Percentiles rank a stretch among this genome's conserved stretches.
Conservation (phyloP, 371 early-diverging fungal species). For the Homolaphlyctis polyrhiza region DNA sequence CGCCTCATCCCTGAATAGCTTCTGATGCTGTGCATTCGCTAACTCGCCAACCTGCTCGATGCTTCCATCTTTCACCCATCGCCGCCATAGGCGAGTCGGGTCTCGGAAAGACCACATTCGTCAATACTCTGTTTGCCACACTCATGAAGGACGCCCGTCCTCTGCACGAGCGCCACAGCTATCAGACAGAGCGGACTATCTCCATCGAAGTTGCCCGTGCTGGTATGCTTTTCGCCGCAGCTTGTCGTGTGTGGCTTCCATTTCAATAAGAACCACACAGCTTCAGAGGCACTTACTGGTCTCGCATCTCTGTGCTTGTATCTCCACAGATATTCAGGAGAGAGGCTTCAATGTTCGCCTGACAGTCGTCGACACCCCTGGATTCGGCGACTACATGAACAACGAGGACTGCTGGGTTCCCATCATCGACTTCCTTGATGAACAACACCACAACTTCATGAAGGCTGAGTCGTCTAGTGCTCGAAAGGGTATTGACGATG, state of each 20-base stretch:
- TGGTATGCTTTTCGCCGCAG: conserved; percentile 47
- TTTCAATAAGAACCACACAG: conserved; percentile 8
- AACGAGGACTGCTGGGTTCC: conserved; percentile 91
- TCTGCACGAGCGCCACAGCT: conserved; percentile 58
- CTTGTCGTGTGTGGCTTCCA: neutral
- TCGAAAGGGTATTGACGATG: conserved; percentile 78
- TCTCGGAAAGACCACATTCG: conserved; percentile 83
- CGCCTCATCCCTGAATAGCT: neutral
- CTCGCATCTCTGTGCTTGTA: neutral
- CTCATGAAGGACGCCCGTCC: conserved; percentile 84
- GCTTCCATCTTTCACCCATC: neutral
- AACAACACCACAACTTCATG: conserved; percentile 90
- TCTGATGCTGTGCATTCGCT: too few relatives aligned
- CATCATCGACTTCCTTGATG: conserved; percentile 93
- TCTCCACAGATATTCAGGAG: conserved; percentile 79
- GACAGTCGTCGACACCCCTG: conserved; percentile 86
- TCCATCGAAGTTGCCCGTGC: conserved; percentile 92
- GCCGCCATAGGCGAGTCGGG: conserved; percentile 57
- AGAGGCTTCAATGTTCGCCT: conserved; percentile 91
- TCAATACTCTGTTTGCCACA: conserved; percentile 85
- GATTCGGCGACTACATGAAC: conserved; percentile 89
- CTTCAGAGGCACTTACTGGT: too few relatives aligned
- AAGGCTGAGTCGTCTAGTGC: conserved; percentile 74
- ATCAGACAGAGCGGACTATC: conserved; percentile 84
- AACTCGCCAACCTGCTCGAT: neutral